Evolutionary conservation across 2,329 filamentous ascomycete species (phyloP), one percentile per base, ranked within the genome.

Genomic region (Aspergillus sp.): DNA sequence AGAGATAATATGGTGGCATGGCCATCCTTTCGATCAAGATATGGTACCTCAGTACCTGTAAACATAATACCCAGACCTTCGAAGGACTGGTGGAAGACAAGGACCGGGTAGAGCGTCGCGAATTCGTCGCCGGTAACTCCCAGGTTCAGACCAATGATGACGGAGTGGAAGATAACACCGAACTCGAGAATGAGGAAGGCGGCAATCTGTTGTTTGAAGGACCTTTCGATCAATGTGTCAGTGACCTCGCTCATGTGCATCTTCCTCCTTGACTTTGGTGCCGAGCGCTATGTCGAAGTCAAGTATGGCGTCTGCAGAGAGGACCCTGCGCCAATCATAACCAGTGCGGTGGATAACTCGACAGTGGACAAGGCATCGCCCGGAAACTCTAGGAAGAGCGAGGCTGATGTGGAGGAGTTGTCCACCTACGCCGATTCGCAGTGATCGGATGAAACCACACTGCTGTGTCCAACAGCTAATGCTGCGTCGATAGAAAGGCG

Each of bases 51-150:
- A 32, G 30, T 32, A 32, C 30, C 30, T 32, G 3, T 32, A 12
- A 32, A 32, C 10, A 12, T 32, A 43, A 88, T 84, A 71, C 85
- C 86, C 0, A 88, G 80, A 55, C 86, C 85, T 66, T 88, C 86
- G 60, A 88, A 88, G 10, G 83, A 81, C 68, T 88, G 86, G 65
- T 88, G 86, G 75, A 88, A 88, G 58, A 87, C 81, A 1, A 89
- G 78, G 43, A 87, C 85, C 3, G 83, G 81, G 69, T 87, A 86
- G 2, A 88, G 77, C 0, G 84, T 82, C 32, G 76, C 72, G 74
- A 88, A 88, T 50, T 87, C 85, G 0, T 80, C 72, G 23, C 84
- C 82, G 0, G 82, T 80, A n/a, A 86, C 84, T 7, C 84, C 86
- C 9, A 88, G 76, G 56, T 85, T 88, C 57, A 88, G 79, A 2